Percentiles rank a stretch among this genome's conserved stretches.
Conservation (phyloP, 257 asterid species). For the Galeopsis tetrahit region DNA sequence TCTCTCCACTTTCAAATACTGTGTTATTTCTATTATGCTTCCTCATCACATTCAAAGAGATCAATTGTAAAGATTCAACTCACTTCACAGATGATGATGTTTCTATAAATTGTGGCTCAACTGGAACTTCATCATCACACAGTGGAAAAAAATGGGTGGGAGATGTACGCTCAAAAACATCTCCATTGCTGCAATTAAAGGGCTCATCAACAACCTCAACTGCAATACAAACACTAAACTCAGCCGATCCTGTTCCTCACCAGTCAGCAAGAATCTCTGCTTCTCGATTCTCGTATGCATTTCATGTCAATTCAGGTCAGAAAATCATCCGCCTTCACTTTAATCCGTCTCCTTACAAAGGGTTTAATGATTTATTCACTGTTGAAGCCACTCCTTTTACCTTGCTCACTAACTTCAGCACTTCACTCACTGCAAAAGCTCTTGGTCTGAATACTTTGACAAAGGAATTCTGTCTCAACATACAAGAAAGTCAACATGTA, state of each 20-base stretch:
- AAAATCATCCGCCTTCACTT: slow-evolving; percentile 35
- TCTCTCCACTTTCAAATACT: slow-evolving; percentile 12
- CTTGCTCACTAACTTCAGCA: slow-evolving; percentile 34
- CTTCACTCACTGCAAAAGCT: slow-evolving; percentile 32
- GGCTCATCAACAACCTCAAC: slow-evolving; percentile 54
- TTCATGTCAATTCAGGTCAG: slow-evolving; percentile 33
- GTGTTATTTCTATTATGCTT: slow-evolving; percentile 27
- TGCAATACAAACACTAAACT: neutral
- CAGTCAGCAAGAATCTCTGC: slow-evolving; percentile 34
- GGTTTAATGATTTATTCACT: slow-evolving; percentile 35
- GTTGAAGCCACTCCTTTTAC: slow-evolving; percentile 36
- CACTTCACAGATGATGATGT: slow-evolving; percentile 29
- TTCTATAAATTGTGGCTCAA: slow-evolving; percentile 49
- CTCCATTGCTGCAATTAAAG: slow-evolving; percentile 28
- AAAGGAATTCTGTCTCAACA: slow-evolving; percentile 30
- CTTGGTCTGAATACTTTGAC: slow-evolving; percentile 23
- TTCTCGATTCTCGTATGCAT: slow-evolving; percentile 21
- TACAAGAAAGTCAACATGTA: slow-evolving; percentile 19
- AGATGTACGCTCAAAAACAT: neutral
- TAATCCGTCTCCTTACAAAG: slow-evolving; percentile 26
- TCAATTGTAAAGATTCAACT: neutral
- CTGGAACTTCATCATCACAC: slow-evolving; percentile 33
- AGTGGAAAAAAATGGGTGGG: slow-evolving; percentile 50
- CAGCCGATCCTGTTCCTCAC: slow-evolving; percentile 36
- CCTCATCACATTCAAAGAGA: slow-evolving; percentile 12